Evolutionary conservation across 1,284 basidiomycete species (phyloP).

Genomic region (Leccinum pallidistipes): DNA sequence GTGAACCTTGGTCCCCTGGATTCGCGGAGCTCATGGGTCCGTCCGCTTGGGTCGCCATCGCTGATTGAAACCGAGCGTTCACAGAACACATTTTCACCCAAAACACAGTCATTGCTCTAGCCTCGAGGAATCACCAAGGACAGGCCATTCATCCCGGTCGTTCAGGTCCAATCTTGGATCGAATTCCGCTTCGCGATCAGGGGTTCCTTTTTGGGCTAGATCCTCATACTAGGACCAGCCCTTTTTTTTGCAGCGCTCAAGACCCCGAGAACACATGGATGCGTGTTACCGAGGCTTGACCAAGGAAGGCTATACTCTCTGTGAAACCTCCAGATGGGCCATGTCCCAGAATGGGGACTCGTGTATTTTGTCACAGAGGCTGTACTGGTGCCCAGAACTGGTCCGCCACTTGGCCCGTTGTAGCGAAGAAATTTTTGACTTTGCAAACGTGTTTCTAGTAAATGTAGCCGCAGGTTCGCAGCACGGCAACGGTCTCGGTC

Average conservation of each 20-base stretch:
- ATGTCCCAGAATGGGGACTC: slow-evolving; percentile 20
- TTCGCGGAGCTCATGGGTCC: slow-evolving; percentile 38
- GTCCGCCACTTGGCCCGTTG: too few species aligned
- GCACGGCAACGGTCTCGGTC: slow-evolving; percentile 11
- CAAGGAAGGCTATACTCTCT: slow-evolving; percentile 36
- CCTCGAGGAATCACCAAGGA: slow-evolving; percentile 26
- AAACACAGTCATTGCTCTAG: slow-evolving; percentile 20
- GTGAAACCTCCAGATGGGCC: slow-evolving; percentile 13
- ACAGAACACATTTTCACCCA: slow-evolving; percentile 22
- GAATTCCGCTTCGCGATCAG: slow-evolving; percentile 26
- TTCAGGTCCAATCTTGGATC: slow-evolving; percentile 26
- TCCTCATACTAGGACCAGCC: slow-evolving; percentile 15
- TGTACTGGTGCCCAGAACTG: slow-evolving; percentile 18
- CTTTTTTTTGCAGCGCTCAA: slow-evolving; percentile 30
- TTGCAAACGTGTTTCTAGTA: slow-evolving; percentile 2
- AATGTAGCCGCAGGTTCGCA: slow-evolving; percentile 11
- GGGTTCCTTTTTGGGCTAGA: slow-evolving; percentile 31
- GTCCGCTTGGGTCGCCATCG: slow-evolving; percentile 27
- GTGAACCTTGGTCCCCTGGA: slow-evolving; percentile 29
- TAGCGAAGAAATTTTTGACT: slow-evolving; percentile 19
- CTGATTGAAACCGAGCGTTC: slow-evolving; percentile 32
- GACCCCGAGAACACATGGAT: slow-evolving; percentile 26
- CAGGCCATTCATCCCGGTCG: slow-evolving; percentile 15
- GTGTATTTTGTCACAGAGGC: slow-evolving; percentile 28
- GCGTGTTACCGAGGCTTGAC: slow-evolving; percentile 31